phyloP scores from a whole-genome alignment of 2,329 filamentous ascomycete species.

The Colletotrichum sp. region DNA sequence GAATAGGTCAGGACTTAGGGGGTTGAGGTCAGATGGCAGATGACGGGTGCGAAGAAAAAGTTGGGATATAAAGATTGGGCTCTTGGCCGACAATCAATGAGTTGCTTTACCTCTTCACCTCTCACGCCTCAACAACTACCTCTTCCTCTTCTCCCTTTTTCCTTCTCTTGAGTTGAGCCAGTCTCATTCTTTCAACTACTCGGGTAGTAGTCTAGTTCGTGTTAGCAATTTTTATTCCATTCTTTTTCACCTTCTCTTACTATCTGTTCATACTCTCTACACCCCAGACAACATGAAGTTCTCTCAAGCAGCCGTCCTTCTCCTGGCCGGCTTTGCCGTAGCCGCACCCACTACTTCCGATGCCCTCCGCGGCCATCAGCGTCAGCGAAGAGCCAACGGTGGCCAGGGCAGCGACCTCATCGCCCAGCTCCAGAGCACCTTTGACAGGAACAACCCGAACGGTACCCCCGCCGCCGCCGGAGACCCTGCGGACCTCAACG shows the following conservation, averaged over 20 bases:
- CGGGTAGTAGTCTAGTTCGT: conserved; percentile 12
- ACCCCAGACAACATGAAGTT: not conserved
- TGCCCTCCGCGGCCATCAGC: not conserved
- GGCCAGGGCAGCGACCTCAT: not conserved
- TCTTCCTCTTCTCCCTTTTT: not conserved
- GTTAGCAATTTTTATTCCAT: not conserved
- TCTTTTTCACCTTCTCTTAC: not conserved
- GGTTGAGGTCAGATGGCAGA: not conserved
- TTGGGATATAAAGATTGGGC: not conserved
- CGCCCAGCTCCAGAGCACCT: conserved; percentile 1
- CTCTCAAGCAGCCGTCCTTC: not conserved
- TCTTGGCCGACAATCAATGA: not conserved
- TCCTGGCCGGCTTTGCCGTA: conserved; percentile 7
- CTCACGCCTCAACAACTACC: not conserved
- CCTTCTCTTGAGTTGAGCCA: not conserved
- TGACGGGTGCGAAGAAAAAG: not conserved
- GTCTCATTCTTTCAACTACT: conserved; percentile 9
- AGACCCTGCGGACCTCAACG: not conserved
- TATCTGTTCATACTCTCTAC: not conserved
- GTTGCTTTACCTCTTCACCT: not conserved
- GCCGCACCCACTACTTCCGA: not conserved
- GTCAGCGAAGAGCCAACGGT: conserved; percentile 3
- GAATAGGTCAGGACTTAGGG: not conserved
- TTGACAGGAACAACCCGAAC: not conserved
- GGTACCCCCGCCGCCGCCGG: not conserved